Conservation (phyloP, 73 alveolate genomes). For the Blepharisma japonicum region DNA sequence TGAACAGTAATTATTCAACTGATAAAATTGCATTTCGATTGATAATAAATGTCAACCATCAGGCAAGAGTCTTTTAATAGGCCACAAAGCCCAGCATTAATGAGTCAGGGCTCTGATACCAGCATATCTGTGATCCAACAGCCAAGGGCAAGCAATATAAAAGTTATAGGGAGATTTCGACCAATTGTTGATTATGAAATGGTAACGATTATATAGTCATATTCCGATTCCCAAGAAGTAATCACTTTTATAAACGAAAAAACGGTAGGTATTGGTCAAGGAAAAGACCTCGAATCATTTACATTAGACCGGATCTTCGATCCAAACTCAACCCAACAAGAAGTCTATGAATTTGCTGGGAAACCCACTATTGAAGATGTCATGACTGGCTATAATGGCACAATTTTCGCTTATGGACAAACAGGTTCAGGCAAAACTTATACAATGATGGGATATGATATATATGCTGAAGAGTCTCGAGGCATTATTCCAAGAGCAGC, state of each 20-base stretch:
- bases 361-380: constrained; percentile 68
- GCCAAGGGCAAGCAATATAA: not conserved
- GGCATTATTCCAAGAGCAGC: constrained; percentile 68
- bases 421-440: constrained; percentile 84
- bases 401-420: constrained; percentile 75
- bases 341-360: constrained; percentile 65
- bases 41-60: too few relatives aligned
- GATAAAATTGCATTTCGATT: too few relatives aligned
- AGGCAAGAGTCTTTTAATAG: too few relatives aligned
- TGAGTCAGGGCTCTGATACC: too few relatives aligned
- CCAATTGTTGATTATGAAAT: constrained; percentile 39
- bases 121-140: too few relatives aligned
- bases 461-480: constrained; percentile 33
- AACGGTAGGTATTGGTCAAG: constrained; percentile 42
- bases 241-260: constrained; percentile 38
- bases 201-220: constrained; percentile 2
- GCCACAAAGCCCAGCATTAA: too few relatives aligned
- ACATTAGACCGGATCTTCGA: constrained; percentile 71
- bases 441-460: constrained; percentile 69
- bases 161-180: constrained; percentile 52
- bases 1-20: too few relatives aligned
- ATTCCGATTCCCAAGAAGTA: constrained; percentile 15
- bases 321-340: constrained; percentile 60
- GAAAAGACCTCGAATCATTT: not conserved
- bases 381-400: constrained; percentile 59